These are phyloP conservation scores for Kalmanozyma brasiliensis DNA, from an alignment of 1,284 basidiomycete genomes.

Conservation along the genomic window DNA sequence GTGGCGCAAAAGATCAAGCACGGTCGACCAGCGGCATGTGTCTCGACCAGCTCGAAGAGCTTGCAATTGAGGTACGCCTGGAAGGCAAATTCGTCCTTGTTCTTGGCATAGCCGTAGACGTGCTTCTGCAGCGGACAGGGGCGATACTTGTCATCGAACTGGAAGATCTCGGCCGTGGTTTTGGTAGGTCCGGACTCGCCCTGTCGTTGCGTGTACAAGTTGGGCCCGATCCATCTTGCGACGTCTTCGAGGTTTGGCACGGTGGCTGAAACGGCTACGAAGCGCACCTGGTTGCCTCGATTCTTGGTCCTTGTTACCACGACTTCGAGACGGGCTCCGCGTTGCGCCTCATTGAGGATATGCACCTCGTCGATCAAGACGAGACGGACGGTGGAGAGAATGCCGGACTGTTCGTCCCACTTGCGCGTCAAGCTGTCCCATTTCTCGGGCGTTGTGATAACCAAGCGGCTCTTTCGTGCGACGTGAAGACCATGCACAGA, in stretches of 20 bases:
- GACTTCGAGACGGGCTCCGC: constrained; percentile 78
- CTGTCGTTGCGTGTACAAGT: neutral
- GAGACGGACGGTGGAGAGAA: constrained; percentile 69
- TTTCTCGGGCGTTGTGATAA: constrained; percentile 75
- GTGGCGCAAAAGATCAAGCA: constrained; percentile 59
- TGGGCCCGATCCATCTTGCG: constrained; percentile 81
- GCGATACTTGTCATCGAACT: constrained; percentile 56
- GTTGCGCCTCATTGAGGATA: constrained; percentile 80
- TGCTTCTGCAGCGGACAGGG: constrained; percentile 57
- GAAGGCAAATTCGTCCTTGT: constrained; percentile 83
- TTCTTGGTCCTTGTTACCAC: constrained; percentile 91
- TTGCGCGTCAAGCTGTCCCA: constrained; percentile 56
- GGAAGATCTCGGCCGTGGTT: constrained; percentile 34
- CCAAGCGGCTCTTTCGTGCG: constrained; percentile 39
- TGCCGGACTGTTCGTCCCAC: constrained; percentile 51
- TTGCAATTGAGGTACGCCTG: constrained; percentile 78
- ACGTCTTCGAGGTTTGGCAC: constrained; percentile 92
- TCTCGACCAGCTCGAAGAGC: constrained; percentile 72
- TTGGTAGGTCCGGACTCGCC: neutral
- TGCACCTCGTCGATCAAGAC: constrained; percentile 88
- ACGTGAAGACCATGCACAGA: constrained; percentile 37
- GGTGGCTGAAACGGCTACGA: constrained; percentile 90
- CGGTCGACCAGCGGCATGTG: constrained; percentile 47
- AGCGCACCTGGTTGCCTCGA: constrained; percentile 74
- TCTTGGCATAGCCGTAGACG: constrained; percentile 69